Evolutionary conservation across 106 monocot species (phyloP), one percentile per base, ranked within the genome.

Genomic region (Phalaenopsis aphrodite): DNA sequence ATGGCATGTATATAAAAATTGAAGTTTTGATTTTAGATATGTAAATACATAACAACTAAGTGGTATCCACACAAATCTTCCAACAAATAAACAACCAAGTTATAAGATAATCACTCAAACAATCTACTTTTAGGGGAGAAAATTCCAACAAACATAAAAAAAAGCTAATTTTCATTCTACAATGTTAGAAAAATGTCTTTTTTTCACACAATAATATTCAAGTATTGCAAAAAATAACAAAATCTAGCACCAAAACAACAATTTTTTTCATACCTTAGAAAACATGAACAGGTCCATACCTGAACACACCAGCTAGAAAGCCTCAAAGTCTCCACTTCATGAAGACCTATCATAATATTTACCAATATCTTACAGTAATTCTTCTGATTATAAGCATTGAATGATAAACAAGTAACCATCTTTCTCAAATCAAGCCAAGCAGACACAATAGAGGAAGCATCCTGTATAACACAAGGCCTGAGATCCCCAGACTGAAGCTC

Each of bases 301-400:
- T 75, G 75, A 75, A 75, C 46, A 24, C 76, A 76, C 76, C 76
- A 76, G 30, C 49, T 76, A 24, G 76, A 76, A 3, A 76, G 24
- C 46, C 49, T 52, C 76, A 76, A 30, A 3, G 76, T 14, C 48
- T 30, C 52, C 49, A 76, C 76, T 76, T 76, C 49, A 49, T 52
- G 23, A 8, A 76, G 76, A 52, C 76, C 76, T 3, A 14, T 9
- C 49, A 76, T 23, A 5, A 52, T 7, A 49, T 42, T 12, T 24
- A 23, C 21, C 14, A 47, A 3, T 24, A 76, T 76, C 42, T 30
- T 46, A 43, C 18, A 7, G 42, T 19, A 75, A 37, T 75, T 75
- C 18, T 75, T 75, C 74, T 75, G 41, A 42, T 19, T 43, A 45
- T 42, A 43, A 7, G 43, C 1, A 52, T 52, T 30, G 11, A 48